Evolutionary conservation across 2,329 filamentous ascomycete species (phyloP).

Genomic region (Penicillium sp.): DNA sequence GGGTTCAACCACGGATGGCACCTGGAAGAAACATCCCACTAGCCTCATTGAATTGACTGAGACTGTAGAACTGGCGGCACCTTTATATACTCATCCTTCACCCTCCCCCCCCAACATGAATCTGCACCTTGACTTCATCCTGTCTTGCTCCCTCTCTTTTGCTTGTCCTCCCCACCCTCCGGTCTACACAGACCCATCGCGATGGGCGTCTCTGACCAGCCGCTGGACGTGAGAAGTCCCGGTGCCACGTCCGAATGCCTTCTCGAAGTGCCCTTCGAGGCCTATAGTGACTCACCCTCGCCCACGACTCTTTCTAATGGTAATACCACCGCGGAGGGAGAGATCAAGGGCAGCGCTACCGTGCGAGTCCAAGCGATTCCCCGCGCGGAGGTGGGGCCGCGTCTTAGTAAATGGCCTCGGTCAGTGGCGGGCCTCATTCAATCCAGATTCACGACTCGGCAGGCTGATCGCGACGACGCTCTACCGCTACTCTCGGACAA

Average conservation of each 20-base stretch:
- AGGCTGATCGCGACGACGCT: conserved; percentile 6
- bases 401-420: conserved; percentile 21
- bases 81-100: neutral
- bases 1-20: neutral
- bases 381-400: conserved; percentile 19
- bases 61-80: no score
- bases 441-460: conserved; percentile 11
- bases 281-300: conserved; percentile 22
- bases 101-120: neutral
- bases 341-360: conserved; percentile 1
- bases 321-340: conserved; percentile 4
- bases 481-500: conserved; percentile 19
- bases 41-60: neutral
- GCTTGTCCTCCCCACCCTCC: neutral
- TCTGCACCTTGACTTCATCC: neutral
- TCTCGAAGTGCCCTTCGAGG: conserved; percentile 19
- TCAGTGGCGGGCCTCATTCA: conserved; percentile 16
- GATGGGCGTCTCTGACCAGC: conserved; percentile 15
- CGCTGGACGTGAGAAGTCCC: conserved; percentile 4
- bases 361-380: conserved; percentile 10
- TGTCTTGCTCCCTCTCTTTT: conserved; percentile 1
- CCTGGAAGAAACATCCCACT: neutral
- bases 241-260: conserved; percentile 14
- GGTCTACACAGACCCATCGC: neutral
- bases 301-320: neutral